Evolutionary conservation across 192 early-diverging fungal species (phyloP).

Genomic region (Lobosporangium transversale): DNA sequence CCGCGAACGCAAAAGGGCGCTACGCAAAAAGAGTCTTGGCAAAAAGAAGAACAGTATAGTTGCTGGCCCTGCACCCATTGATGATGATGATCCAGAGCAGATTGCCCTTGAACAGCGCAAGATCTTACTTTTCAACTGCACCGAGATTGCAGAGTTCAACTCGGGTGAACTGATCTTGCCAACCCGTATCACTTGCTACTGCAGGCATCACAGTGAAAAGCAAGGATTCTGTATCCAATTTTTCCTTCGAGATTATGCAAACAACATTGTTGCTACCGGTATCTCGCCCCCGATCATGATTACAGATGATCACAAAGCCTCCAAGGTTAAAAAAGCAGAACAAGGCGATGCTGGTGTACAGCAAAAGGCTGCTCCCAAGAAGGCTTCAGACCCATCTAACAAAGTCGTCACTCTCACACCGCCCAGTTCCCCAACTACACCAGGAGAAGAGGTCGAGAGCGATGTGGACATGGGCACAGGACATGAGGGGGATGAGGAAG

Average conservation of each 20-base stretch:
- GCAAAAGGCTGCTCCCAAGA: conserved; percentile 22
- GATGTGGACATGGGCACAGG: conserved; percentile 44
- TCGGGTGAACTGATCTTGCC: conserved; percentile 90
- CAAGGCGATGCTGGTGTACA: conserved; percentile 3
- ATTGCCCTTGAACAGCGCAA: conserved; percentile 79
- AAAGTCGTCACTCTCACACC: conserved; percentile 49
- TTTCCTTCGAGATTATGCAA: conserved; percentile 73
- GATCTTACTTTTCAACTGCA: conserved; percentile 91
- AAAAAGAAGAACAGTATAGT: conserved; percentile 41
- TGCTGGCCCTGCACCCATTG: conserved; percentile 22
- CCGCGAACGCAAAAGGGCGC: conserved; percentile 80
- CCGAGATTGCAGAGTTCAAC: conserved; percentile 85
- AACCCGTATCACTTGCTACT: conserved; percentile 96
- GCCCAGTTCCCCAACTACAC: conserved; percentile 36
- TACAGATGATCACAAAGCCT: conserved; percentile 97
- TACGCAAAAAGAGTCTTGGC: conserved; percentile 68
- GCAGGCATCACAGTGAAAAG: conserved; percentile 95
- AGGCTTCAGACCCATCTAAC: conserved; percentile 6
- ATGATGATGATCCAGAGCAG: conserved; percentile 66
- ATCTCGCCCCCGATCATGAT: conserved; percentile 94
- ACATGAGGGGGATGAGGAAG: conserved; percentile 37
- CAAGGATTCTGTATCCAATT: conserved; percentile 91
- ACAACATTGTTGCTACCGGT: conserved; percentile 76
- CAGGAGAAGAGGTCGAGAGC: conserved; percentile 41
- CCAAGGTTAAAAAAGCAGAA: conserved; percentile 65